phyloP scores from a whole-genome alignment of 306 rosid genomes.

The Castanea crenata region DNA sequence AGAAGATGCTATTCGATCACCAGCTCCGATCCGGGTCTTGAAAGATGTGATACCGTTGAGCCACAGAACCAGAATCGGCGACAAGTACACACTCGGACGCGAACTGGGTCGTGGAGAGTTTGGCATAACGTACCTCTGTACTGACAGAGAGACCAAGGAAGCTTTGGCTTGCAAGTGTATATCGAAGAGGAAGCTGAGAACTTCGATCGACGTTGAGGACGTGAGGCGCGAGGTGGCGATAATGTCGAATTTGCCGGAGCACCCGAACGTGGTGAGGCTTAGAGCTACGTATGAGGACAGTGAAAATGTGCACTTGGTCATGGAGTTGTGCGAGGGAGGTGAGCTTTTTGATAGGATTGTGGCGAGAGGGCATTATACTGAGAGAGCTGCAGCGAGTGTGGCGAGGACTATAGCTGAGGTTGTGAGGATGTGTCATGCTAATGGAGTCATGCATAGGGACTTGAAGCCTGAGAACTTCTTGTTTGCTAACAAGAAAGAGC shows the following conservation, averaged over 20 bases:
- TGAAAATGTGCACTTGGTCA: slow-evolving; percentile 81
- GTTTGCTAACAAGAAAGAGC: slow-evolving; percentile 76
- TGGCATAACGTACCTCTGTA: slow-evolving; percentile 89
- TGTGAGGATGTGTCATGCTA: slow-evolving; percentile 78
- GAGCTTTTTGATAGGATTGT: slow-evolving; percentile 86
- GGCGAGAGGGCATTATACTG: slow-evolving; percentile 81
- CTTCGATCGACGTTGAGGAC: slow-evolving; percentile 78
- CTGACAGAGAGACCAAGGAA: slow-evolving; percentile 81
- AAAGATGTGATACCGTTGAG: slow-evolving; percentile 71
- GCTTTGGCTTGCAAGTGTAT: slow-evolving; percentile 93
- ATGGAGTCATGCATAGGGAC: slow-evolving; percentile 86
- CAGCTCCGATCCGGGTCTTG: slow-evolving; percentile 82
- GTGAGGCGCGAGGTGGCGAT: slow-evolving; percentile 86
- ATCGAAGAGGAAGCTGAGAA: slow-evolving; percentile 83
- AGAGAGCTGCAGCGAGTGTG: slow-evolving; percentile 79
- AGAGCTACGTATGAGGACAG: slow-evolving; percentile 72
- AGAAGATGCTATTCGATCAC: slow-evolving; percentile 40
- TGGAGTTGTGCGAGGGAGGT: slow-evolving; percentile 87
- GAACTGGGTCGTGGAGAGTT: slow-evolving; percentile 98
- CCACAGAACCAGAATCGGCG: slow-evolving; percentile 73
- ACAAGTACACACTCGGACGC: slow-evolving; percentile 81
- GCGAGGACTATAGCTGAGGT: slow-evolving; percentile 77
- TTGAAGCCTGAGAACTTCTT: slow-evolving; percentile 87
- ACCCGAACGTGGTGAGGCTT: slow-evolving; percentile 69
- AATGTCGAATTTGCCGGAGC: slow-evolving; percentile 79